Evolutionary conservation across 495 filamentous ascomycete genomes (phyloP).

Genomic region (Aspergillus affinis): DNA sequence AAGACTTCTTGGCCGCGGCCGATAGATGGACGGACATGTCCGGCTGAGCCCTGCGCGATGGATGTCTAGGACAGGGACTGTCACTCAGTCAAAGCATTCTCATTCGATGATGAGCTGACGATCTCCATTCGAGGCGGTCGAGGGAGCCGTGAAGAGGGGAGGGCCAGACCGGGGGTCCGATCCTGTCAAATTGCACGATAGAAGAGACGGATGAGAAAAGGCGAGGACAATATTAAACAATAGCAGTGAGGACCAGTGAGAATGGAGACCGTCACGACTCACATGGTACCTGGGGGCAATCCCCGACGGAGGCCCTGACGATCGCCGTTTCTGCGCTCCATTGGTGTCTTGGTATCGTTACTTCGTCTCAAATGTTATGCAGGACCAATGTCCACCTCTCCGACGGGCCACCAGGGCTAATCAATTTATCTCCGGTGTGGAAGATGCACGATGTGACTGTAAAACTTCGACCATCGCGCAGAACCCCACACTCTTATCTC

Average conservation of each 20-base stretch:
- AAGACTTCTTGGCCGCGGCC: not conserved
- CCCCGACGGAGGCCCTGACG: not conserved
- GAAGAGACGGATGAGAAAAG: not conserved
- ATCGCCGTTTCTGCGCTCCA: not conserved
- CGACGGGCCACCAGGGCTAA: not conserved
- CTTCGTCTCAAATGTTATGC: not conserved
- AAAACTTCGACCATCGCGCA: not conserved
- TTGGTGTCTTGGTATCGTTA: not conserved
- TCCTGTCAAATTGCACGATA: not conserved
- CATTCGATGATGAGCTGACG: conserved; percentile 8
- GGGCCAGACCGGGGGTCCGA: not conserved
- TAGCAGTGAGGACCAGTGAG: not conserved
- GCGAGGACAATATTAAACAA: not conserved
- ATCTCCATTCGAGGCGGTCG: conserved; percentile 2
- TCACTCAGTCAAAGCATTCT: not conserved
- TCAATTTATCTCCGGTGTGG: not conserved
- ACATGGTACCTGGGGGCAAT: not conserved
- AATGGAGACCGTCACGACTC: not conserved
- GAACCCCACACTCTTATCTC: not conserved
- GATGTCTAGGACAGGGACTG: not conserved
- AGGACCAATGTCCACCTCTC: not conserved
- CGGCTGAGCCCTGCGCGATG: not conserved
- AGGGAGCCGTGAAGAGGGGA: not conserved
- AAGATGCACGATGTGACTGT: conserved; percentile 11
- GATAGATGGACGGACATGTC: conserved; percentile 8